Evolutionary conservation across 176 grass and related monocot genomes (phyloP), one percentile per base, ranked within the genome.

Genomic region (Cocos nucifera): DNA sequence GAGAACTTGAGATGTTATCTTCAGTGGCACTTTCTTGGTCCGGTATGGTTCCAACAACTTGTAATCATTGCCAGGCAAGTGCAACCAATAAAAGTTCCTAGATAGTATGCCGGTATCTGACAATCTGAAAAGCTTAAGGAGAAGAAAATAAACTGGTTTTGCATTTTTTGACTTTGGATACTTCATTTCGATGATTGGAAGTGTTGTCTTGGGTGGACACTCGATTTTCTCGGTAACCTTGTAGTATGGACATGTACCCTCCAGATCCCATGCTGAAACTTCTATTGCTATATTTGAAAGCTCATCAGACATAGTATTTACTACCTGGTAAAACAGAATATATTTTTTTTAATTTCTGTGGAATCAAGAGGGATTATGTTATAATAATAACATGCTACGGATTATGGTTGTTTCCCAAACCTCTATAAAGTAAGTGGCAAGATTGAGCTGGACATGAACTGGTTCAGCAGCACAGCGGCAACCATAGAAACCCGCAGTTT

Each of bases 71-170:
- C 93, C 84, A 65, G 93, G 82, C 56, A 88, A 76, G 78, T 80
- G 93, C 24, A 97, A 58, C 87, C 93, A 97, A 73, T 97, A 97
- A 29, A 97, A 92, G 73, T 97, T 97, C 57, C 93, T 77, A 53
- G 84, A 97, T 23, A 97, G 35, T 59, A 81, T 69, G 17, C 53
- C 21, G 19, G 59, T 88, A 68, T 97, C 81, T 64, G 80, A 88
- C 4, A 71, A 7, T 71, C 71, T 85, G 77, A 92, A 85, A 35
- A 97, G 87, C 61, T 92, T 97, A 19, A 97, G 77, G 19, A 97
- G 79, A 22, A 97, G 55, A 75, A 97, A 97, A 86, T 91, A 97
- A 6, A 92, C 81, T 19, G 87, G 62, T 53, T 76, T 90, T 44
- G 87, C 81, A 63, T 80, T 70, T 73, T 87, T 97, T 63, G 65